Conservation (phyloP, 305 asterid species). For the Solanum hybrid region DNA sequence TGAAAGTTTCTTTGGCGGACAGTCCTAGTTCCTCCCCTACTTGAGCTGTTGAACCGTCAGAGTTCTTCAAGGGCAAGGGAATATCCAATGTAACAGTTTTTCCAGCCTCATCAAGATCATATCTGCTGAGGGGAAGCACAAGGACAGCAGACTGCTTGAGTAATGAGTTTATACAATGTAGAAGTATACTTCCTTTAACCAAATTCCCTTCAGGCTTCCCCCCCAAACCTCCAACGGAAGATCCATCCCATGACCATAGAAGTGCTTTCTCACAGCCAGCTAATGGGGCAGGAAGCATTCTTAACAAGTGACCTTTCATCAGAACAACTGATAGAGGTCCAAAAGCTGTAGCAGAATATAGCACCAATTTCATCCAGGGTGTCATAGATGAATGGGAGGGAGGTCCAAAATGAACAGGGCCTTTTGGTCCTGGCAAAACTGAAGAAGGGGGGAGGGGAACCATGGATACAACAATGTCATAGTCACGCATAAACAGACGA, state of each 20-base stretch:
- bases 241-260: constrained; percentile 99
- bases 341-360: constrained; percentile 66
- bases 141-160: constrained; percentile 84
- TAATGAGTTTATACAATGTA: constrained; percentile 94
- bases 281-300: constrained; percentile 96
- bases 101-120: constrained; percentile 75
- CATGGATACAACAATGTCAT: constrained; percentile 91
- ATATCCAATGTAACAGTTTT: constrained; percentile 67
- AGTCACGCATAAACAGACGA: constrained; percentile 92
- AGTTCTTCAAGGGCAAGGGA: constrained; percentile 84
- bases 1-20: constrained; percentile 41
- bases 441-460: constrained; percentile 95
- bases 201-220: constrained; percentile 84
- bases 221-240: constrained; percentile 82
- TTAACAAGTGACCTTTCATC: constrained; percentile 90
- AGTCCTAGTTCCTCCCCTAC: constrained; percentile 83
- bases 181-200: constrained; percentile 81
- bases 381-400: constrained; percentile 96
- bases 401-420: constrained; percentile 98
- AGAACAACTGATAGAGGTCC: constrained; percentile 96
- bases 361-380: constrained; percentile 94
- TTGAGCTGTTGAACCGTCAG: constrained; percentile 78
- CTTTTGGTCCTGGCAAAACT: constrained; percentile 90
- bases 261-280: constrained; percentile 97
- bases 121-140: constrained; percentile 84